Conservation (phyloP, 352 stramenopile species). For the Peronosclerospora sorghi region DNA sequence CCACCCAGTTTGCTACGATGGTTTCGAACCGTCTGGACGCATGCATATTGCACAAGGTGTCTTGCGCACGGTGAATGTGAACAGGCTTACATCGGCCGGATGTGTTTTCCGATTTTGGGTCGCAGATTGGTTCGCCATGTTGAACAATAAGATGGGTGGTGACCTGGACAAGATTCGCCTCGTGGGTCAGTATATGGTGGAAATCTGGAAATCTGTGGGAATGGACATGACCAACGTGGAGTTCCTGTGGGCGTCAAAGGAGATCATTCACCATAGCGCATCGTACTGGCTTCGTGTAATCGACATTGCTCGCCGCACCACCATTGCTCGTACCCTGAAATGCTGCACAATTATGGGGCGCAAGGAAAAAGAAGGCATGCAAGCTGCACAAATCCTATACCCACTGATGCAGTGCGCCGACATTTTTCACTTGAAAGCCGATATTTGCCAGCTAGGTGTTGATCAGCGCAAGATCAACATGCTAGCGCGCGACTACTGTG, state of each 20-base stretch:
- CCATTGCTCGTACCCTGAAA: constrained; percentile 91
- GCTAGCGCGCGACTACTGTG: constrained; percentile 37
- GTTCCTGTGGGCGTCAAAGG: constrained; percentile 97
- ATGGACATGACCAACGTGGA: constrained; percentile 99
- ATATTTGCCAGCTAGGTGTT: constrained; percentile 98
- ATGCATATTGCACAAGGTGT: constrained; percentile 99
- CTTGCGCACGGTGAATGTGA: constrained; percentile 95
- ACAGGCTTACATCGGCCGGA: constrained; percentile 85
- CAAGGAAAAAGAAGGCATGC: constrained; percentile 84
- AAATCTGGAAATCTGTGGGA: constrained; percentile 98
- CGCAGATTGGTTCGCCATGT: constrained; percentile 99
- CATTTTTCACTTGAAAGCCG: constrained; percentile 98
- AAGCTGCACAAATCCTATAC: constrained; percentile 94
- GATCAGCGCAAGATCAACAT: constrained; percentile 98
- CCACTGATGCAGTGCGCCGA: constrained; percentile 98
- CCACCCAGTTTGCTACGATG: constrained; percentile 93
- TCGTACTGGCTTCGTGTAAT: constrained; percentile 92
- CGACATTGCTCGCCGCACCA: constrained; percentile 88
- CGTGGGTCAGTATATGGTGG: constrained; percentile 95
- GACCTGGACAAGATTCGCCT: constrained; percentile 95
- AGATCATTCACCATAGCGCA: constrained; percentile 85
- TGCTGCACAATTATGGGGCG: constrained; percentile 99
- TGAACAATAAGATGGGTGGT: constrained; percentile 99
- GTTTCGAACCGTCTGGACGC: constrained; percentile 96
- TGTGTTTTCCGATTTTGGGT: constrained; percentile 99